These are phyloP conservation scores for Coemansia sp. DNA, from an alignment of 192 early-diverging fungal genomes.

Conservation along the genomic window DNA sequence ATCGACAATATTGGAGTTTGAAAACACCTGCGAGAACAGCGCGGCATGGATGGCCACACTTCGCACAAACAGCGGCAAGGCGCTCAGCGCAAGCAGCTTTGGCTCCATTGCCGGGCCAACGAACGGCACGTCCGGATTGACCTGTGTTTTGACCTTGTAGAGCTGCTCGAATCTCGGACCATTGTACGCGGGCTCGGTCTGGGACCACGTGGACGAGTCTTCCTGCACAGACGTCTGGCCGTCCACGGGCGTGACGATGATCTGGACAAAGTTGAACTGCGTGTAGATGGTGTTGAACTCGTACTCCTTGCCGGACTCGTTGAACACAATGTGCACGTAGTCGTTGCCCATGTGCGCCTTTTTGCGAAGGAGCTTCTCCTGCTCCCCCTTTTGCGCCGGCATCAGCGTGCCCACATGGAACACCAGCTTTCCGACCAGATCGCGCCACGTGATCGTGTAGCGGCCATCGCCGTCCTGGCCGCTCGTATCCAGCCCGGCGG, in stretches of 20 bases:
- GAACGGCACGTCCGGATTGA: slow-evolving; percentile 77
- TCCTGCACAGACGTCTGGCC: slow-evolving; percentile 60
- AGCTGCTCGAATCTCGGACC: slow-evolving; percentile 25
- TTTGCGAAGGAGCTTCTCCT: slow-evolving; percentile 83
- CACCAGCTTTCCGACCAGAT: slow-evolving; percentile 82
- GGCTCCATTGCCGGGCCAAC: slow-evolving; percentile 76
- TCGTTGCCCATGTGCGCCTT: slow-evolving; percentile 98
- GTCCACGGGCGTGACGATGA: slow-evolving; percentile 88
- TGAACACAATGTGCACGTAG: slow-evolving; percentile 91
- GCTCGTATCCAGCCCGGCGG: slow-evolving; percentile 85
- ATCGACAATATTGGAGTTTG: slow-evolving; percentile 62
- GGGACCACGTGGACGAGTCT: slow-evolving; percentile 34
- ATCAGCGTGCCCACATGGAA: slow-evolving; percentile 96
- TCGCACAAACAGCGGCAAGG: slow-evolving; percentile 79
- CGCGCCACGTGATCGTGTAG: slow-evolving; percentile 78
- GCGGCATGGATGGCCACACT: slow-evolving; percentile 85
- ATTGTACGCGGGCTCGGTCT: slow-evolving; percentile 5
- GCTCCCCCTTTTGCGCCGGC: slow-evolving; percentile 69
- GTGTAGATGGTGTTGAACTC: slow-evolving; percentile 88
- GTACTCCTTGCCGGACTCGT: slow-evolving; percentile 82
- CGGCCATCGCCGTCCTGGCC: slow-evolving; percentile 80
- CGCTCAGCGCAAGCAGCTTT: slow-evolving; percentile 78
- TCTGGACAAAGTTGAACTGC: slow-evolving; percentile 95
- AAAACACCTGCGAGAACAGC: slow-evolving; percentile 85
- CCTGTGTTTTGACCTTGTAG: slow-evolving; percentile 67